Conservation (phyloP, 2,329 filamentous ascomycete species). For the Fonsecaea erecta region DNA sequence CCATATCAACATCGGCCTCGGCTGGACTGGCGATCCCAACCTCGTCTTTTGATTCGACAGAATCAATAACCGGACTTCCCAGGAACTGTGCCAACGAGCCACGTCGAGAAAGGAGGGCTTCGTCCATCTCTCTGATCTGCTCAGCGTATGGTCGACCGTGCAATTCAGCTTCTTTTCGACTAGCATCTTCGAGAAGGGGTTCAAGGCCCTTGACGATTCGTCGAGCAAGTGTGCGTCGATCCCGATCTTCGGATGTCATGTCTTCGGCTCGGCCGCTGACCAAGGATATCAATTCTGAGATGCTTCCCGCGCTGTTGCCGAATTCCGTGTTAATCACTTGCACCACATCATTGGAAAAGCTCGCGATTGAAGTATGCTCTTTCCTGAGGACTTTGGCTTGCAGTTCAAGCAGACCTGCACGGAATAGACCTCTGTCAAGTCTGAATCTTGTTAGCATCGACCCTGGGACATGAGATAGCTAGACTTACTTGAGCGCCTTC, state of each 20-base stretch:
- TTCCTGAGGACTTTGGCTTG: constrained; percentile 60
- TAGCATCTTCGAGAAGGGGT: constrained; percentile 73
- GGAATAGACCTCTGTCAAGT: constrained; percentile 60
- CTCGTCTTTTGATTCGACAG: constrained; percentile 42
- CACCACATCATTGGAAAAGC: constrained; percentile 64
- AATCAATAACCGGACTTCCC: constrained; percentile 33
- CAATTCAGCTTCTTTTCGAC: constrained; percentile 81
- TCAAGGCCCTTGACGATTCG: constrained; percentile 85
- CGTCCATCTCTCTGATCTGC: constrained; percentile 74
- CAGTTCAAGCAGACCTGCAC: constrained; percentile 58
- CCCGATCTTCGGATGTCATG: constrained; percentile 68
- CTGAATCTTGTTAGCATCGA: constrained; percentile 39
- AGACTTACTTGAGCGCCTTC: constrained; percentile 77
- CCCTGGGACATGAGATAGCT: constrained; percentile 2
- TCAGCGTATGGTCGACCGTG: constrained; percentile 70
- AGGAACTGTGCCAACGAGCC: constrained; percentile 49
- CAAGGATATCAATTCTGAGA: constrained; percentile 55
- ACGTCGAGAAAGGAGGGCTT: constrained; percentile 63
- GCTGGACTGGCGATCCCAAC: constrained; percentile 29
- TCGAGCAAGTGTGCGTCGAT: constrained; percentile 83
- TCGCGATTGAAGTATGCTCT: constrained; percentile 63
- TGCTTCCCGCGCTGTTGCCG: constrained; percentile 54
- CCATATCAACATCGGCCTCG: constrained; percentile 44
- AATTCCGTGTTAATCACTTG: constrained; percentile 61
- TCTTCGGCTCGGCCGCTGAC: constrained; percentile 54